A percentile compares a stretch with the other conserved stretches of the same genome.
Evolutionary conservation across 345 rosid genomes (phyloP).

Genomic region (Sonneratia alba): DNA sequence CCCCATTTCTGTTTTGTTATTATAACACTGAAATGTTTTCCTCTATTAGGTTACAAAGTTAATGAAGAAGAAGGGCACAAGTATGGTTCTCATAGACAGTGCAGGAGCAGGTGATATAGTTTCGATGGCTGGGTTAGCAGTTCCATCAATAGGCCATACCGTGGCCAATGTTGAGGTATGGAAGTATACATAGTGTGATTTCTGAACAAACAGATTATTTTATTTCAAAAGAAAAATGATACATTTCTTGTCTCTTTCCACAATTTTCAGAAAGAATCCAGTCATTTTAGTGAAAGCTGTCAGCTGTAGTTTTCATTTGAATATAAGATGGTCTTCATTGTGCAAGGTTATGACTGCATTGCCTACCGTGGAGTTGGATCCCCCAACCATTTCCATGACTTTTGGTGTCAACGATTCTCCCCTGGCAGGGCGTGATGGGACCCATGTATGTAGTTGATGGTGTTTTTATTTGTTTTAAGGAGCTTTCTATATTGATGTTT

Average conservation of each 20-base stretch:
- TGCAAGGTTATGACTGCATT: slow-evolving; percentile 69
- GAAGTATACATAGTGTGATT: neutral
- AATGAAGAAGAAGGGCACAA: slow-evolving; percentile 96
- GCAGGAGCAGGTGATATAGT: slow-evolving; percentile 98
- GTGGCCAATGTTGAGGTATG: slow-evolving; percentile 73
- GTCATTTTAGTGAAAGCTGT: neutral
- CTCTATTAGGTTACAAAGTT: slow-evolving; percentile 69
- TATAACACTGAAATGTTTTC: slow-evolving; percentile 4
- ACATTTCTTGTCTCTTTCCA: neutral
- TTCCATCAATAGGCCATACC: slow-evolving; percentile 90
- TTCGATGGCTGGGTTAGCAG: slow-evolving; percentile 79
- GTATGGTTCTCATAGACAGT: slow-evolving; percentile 59
- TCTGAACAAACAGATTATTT: slow-evolving; percentile 1
- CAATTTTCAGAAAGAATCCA: neutral
- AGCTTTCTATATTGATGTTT: neutral
- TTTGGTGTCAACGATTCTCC: slow-evolving; percentile 98
- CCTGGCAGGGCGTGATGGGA: slow-evolving; percentile 92
- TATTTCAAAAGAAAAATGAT: neutral
- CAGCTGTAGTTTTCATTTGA: neutral
- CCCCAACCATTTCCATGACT: slow-evolving; percentile 99
- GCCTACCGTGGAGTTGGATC: slow-evolving; percentile 81
- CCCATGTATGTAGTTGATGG: slow-evolving; percentile 46
- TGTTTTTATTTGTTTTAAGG: slow-evolving; percentile 4
- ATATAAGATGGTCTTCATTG: neutral
- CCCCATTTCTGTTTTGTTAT: neutral